A percentile compares a stretch with the other conserved stretches of the same genome.
Conservation (phyloP, 257 asterid species). For the Gentiana straminea region DNA sequence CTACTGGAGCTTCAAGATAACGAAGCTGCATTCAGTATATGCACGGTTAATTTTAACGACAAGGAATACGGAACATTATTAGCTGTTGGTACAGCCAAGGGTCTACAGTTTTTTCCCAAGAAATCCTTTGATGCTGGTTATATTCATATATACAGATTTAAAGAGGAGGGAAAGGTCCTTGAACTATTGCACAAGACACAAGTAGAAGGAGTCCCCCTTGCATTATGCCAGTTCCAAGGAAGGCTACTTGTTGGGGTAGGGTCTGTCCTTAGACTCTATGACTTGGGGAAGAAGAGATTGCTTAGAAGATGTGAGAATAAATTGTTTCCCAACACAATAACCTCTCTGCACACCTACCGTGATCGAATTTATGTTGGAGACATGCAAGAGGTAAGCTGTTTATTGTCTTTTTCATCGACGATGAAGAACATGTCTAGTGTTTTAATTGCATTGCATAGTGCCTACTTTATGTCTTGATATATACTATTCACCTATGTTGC, state of each 20-base stretch:
- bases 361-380: slow-evolving; percentile 98
- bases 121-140: slow-evolving; percentile 74
- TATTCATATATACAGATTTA: slow-evolving; percentile 89
- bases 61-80: slow-evolving; percentile 92
- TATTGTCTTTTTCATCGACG: no score
- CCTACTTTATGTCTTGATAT: no score
- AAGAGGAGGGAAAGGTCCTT: slow-evolving; percentile 89
- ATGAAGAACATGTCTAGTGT: no score
- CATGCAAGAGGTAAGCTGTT: slow-evolving; percentile 86
- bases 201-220: slow-evolving; percentile 95
- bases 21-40: slow-evolving; percentile 97
- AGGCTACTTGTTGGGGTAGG: slow-evolving; percentile 90
- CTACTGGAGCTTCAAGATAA: slow-evolving; percentile 95
- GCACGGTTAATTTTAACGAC: slow-evolving; percentile 90
- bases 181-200: slow-evolving; percentile 97
- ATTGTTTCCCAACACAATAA: slow-evolving; percentile 76
- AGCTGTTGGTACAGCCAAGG: slow-evolving; percentile 97
- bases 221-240: slow-evolving; percentile 94
- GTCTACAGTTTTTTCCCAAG: slow-evolving; percentile 91
- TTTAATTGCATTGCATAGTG: no score
- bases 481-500: no score
- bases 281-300: slow-evolving; percentile 82
- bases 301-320: slow-evolving; percentile 97
- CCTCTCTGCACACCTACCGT: slow-evolving; percentile 85
- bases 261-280: slow-evolving; percentile 85